Evolutionary conservation across 2,329 filamentous ascomycete genomes (phyloP).

Genomic region (Saccharata proteae): DNA sequence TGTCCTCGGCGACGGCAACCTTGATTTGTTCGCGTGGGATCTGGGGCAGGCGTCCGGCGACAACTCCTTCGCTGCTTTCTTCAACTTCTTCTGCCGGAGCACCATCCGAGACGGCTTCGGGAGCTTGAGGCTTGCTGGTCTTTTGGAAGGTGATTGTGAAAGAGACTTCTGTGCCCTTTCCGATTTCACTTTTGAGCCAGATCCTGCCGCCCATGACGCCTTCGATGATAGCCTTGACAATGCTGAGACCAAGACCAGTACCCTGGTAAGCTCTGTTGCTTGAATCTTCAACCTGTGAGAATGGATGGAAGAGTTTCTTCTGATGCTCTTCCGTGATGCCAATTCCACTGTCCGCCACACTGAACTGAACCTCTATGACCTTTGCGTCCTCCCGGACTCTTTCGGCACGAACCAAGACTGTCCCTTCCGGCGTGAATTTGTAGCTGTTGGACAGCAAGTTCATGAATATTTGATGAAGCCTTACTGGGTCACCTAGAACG

Average conservation of each 20-base stretch:
- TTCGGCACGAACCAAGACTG: constrained; percentile 69
- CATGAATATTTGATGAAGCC: constrained; percentile 45
- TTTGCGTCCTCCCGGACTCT: constrained; percentile 60
- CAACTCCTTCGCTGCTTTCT: neutral
- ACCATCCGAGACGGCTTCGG: constrained; percentile 28
- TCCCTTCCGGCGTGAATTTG: constrained; percentile 83
- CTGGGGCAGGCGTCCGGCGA: constrained; percentile 41
- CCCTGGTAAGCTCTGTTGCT: constrained; percentile 86
- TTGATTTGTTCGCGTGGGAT: constrained; percentile 68
- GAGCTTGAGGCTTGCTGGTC: constrained; percentile 51
- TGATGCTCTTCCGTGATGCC: constrained; percentile 75
- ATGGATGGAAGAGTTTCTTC: constrained; percentile 79
- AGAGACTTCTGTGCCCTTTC: constrained; percentile 57
- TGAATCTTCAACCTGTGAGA: constrained; percentile 83
- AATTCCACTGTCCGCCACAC: constrained; percentile 82
- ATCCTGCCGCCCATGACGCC: constrained; percentile 84
- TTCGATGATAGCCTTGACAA: constrained; percentile 89
- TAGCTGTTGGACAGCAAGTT: constrained; percentile 88
- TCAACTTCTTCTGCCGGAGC: constrained; percentile 20
- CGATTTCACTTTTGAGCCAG: constrained; percentile 64
- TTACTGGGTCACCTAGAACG: constrained; percentile 39
- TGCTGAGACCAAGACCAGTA: constrained; percentile 80
- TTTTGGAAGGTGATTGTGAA: constrained; percentile 84
- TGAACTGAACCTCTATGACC: constrained; percentile 65
- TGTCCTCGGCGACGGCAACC: constrained; percentile 91